Evolutionary conservation across 768 basidiomycete species (phyloP).

Genomic region (Tulasnella sp.): DNA sequence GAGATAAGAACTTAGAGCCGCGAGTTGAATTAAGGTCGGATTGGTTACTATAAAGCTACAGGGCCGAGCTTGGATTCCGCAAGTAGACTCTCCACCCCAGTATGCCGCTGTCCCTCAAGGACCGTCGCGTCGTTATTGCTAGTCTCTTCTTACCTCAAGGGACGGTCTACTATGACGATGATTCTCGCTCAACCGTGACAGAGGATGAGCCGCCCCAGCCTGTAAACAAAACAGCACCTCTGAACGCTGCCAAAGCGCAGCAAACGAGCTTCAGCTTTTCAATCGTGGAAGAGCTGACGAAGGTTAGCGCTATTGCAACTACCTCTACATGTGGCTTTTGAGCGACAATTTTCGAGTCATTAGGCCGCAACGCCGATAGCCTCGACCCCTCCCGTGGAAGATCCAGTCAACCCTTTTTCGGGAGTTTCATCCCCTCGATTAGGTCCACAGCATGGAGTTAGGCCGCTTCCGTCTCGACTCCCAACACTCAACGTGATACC

Average conservation of each 20-base stretch:
- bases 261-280: neutral
- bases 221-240: neutral
- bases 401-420: constrained; percentile 57
- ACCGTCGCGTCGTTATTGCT: constrained; percentile 72
- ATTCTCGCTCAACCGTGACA: constrained; percentile 35
- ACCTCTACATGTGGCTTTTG: neutral
- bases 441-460: constrained; percentile 29
- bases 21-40: neutral
- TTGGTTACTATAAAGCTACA: neutral
- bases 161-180: constrained; percentile 56
- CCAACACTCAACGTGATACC: constrained; percentile 40
- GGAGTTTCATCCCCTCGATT: constrained; percentile 36
- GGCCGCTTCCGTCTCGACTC: constrained; percentile 43
- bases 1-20: constrained; percentile 3
- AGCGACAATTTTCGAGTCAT: constrained; percentile 10
- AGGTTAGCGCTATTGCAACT: neutral
- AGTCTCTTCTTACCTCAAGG: constrained; percentile 81
- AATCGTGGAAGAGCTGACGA: constrained; percentile 1
- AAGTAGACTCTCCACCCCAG: neutral
- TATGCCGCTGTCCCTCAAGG: constrained; percentile 50
- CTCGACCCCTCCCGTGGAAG: constrained; percentile 45
- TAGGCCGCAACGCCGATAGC: constrained; percentile 2
- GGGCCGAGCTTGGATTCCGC: neutral
- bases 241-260: neutral
- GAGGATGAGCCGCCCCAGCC: neutral